Conservation (phyloP, 1,139 yeast genomes). For the Yamadazyma trypodendri region DNA sequence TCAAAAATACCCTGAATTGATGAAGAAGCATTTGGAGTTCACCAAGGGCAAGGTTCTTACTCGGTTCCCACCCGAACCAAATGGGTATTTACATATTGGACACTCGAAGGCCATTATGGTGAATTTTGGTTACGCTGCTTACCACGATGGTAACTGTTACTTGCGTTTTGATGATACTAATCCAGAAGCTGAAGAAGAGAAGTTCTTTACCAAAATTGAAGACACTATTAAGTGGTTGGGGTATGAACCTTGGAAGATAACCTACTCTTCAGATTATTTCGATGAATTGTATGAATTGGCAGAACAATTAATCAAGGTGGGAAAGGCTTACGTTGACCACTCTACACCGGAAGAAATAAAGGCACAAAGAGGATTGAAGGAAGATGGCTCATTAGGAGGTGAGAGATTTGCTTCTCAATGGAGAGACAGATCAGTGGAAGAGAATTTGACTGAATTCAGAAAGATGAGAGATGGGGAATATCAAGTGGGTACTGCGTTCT, state of each 20-base stretch:
- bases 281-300: slow-evolving; percentile 86
- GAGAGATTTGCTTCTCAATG: slow-evolving; percentile 81
- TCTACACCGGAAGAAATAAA: slow-evolving; percentile 92
- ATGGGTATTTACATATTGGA: slow-evolving; percentile 95
- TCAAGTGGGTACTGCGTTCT: slow-evolving; percentile 86
- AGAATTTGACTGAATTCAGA: slow-evolving; percentile 77
- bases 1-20: slow-evolving; percentile 81
- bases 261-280: slow-evolving; percentile 95
- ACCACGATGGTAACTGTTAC: slow-evolving; percentile 81
- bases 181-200: slow-evolving; percentile 97
- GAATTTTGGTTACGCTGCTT: slow-evolving; percentile 91
- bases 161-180: slow-evolving; percentile 96
- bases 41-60: slow-evolving; percentile 85
- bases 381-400: slow-evolving; percentile 92
- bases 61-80: slow-evolving; percentile 98
- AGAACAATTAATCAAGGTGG: slow-evolving; percentile 66
- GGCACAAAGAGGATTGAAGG: slow-evolving; percentile 82
- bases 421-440: slow-evolving; percentile 68
- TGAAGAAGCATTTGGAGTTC: slow-evolving; percentile 72
- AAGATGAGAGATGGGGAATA: slow-evolving; percentile 89
- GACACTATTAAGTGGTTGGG: slow-evolving; percentile 93
- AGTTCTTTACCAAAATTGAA: slow-evolving; percentile 78
- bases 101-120: slow-evolving; percentile 98
- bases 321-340: slow-evolving; percentile 87
- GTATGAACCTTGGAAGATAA: slow-evolving; percentile 85